phyloP scores from a whole-genome alignment of 805 yeast species.

The Metschnikowia kofuensis region DNA sequence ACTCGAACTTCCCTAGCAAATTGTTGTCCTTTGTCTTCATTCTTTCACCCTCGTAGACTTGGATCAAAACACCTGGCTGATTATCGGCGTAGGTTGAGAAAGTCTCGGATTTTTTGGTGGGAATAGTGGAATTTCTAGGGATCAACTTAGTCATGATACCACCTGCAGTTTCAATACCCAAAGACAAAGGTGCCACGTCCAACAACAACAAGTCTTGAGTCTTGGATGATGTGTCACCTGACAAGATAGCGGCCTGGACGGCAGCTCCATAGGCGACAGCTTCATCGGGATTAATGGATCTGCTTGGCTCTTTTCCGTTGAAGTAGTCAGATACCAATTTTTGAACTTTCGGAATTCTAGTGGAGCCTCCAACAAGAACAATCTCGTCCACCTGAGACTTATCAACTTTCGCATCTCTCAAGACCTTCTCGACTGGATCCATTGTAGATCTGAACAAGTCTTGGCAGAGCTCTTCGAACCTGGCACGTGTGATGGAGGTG shows the following conservation, averaged over 20 bases:
- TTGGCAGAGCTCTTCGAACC: conserved; percentile 95
- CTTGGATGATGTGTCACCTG: conserved; percentile 95
- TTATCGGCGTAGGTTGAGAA: conserved; percentile 96
- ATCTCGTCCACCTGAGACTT: conserved; percentile 89
- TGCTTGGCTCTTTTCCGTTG: conserved; percentile 96
- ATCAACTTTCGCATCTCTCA: conserved; percentile 86
- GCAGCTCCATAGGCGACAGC: conserved; percentile 99
- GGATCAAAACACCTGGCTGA: conserved; percentile 92
- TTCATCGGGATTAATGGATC: conserved; percentile 96
- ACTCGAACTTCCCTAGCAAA: conserved; percentile 81
- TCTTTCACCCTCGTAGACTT: conserved; percentile 96
- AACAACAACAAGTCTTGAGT: conserved; percentile 89
- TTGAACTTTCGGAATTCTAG: conserved; percentile 97
- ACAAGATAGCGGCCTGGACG: conserved; percentile 93
- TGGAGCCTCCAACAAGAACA: conserved; percentile 96
- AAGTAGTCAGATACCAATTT: conserved; percentile 93
- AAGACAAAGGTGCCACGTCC: conserved; percentile 90
- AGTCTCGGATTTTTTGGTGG: conserved; percentile 91
- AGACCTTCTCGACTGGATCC: conserved; percentile 93
- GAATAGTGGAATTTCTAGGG: conserved; percentile 92
- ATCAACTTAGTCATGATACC: conserved; percentile 96
- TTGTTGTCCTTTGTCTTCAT: conserved; percentile 93
- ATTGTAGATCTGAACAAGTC: conserved; percentile 90
- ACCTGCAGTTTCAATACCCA: conserved; percentile 96
- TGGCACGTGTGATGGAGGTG: conserved; percentile 94